Evolutionary conservation across 805 yeast genomes (phyloP), one percentile per base, ranked within the genome.

Genomic region (Saccharomycopsis javanensis): DNA sequence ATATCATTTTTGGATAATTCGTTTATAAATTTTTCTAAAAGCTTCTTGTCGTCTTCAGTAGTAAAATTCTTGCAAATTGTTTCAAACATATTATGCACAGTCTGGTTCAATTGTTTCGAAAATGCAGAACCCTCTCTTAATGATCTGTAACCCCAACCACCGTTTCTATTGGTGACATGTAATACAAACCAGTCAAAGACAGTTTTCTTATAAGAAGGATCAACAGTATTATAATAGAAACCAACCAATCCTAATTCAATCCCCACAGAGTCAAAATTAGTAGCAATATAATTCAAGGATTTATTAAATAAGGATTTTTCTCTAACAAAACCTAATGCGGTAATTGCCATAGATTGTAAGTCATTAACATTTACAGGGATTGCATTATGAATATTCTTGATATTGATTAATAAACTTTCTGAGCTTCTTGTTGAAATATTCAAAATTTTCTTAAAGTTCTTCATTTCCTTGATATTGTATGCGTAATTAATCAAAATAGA

Each of bases 191-290:
- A 85, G 3, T 73, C 68, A 80, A 83, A 82, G 8, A 82, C 62
- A 48, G 66, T 61, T 31, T 42, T 55, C 51, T 59, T 58, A 11
- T 58, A 51, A 6, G 51, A 50, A n/a, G 50, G 52, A 7, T n/a
- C 16, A 20, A 53, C 67, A 56, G 64, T 66, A 53, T 68, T 75
- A 66, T 70, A 73, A 65, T 69, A 73, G 61, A 76, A 68, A 55
- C 89, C 89, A 37, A 82, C 65, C n/a, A 85, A 67, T 0, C 79
- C 81, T 54, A 79, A 63, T 62, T 83, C 89, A 48, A 83, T 75
- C 64, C 79, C 66, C 30, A 72, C 73, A 7, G 78, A 71, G 61
- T 81, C 85, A 55, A 81, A 76, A 64, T 83, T 84, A 50, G 78
- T 77, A 55, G 69, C 66, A 13, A 84, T 79, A 64, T 77, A 83